Evolutionary conservation across 2,329 filamentous ascomycete genomes (phyloP).

Genomic region (Rhexocercosporidium sp.): DNA sequence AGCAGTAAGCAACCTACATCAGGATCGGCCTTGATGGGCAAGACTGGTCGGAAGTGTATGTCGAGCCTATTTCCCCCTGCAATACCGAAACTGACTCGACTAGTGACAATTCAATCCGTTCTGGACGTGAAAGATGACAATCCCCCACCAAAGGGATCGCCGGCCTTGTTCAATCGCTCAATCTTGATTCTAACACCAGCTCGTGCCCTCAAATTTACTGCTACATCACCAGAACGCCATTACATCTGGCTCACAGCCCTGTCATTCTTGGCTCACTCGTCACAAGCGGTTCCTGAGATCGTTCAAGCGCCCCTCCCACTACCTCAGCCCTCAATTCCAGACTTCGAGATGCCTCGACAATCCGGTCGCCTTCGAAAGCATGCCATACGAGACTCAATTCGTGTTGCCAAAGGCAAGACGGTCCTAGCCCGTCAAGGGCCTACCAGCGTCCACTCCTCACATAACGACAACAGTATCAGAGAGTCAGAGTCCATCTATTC

Average conservation of each 20-base stretch:
- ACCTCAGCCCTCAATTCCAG: conserved; percentile 53
- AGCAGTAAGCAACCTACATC: conserved; percentile 95
- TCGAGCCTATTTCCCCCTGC: conserved; percentile 37
- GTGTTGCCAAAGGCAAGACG: conserved; percentile 76
- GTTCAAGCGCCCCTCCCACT: conserved; percentile 60
- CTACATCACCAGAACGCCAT: conserved; percentile 80
- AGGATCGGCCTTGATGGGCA: conserved; percentile 87
- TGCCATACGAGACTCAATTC: conserved; percentile 85
- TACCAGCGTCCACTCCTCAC: conserved; percentile 43
- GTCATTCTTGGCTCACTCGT: conserved; percentile 91
- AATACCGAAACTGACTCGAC: conserved; percentile 39
- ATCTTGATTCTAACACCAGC: conserved; percentile 95
- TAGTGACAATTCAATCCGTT: conserved; percentile 94
- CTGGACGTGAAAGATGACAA: conserved; percentile 97
- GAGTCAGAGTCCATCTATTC: conserved; percentile 36
- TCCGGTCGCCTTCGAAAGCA: conserved; percentile 42
- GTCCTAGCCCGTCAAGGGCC: conserved; percentile 45
- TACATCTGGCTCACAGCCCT: conserved; percentile 94
- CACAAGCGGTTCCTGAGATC: conserved; percentile 79
- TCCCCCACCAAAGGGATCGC: conserved; percentile 73
- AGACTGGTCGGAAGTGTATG: conserved; percentile 93
- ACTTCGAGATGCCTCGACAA: conserved; percentile 49
- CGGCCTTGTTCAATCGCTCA: conserved; percentile 81
- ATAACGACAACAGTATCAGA: conserved; percentile 32
- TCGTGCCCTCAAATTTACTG: conserved; percentile 93